Evolutionary conservation across 164 flowering plant genomes (phyloP), one percentile per base, ranked within the genome.

Genomic region (Sedum album): DNA sequence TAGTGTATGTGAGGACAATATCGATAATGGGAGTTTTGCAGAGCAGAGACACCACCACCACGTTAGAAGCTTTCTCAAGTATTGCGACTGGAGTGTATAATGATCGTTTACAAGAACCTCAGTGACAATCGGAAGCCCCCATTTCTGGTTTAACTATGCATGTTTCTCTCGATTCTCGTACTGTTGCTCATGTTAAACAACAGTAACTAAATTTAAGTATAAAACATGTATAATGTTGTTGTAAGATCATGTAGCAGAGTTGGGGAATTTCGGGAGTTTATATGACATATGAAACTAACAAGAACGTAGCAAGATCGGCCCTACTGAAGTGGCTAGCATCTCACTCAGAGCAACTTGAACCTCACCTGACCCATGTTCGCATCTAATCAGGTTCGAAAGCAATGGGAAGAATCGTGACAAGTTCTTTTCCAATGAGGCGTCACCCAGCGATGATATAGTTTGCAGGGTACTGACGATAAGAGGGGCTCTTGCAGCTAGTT

Each of bases 331-430:
- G 67, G 80, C 73, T 9, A 95, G 90, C 89, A 92, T 88, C 48
- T 95, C 88, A 68, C 96, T 85, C 60, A 95, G 78, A 44, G 97
- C 99, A 39, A 82, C 66, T 75, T 88, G 99, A 69, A 95, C 91
- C 71, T 95, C 97, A 46, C 74, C 77, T 9, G 97, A 95, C 20
- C 99, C 99, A 63, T 95, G 99, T 73, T 95, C 97, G 67, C 97
- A 92, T 65, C 97, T 83, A 31, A 95, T 85, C 80, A 95, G 79
- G 73, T 85, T 78, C 6, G 93, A 79, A 8, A 95, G 80, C 25
- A 95, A 79, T 0, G 99, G 99, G 67, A 90, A 95, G 69, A 92
- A 82, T 8, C 41, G 66, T 67, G 77, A 42, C 76, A 95, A 69
- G 77, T 92, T 81, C 78, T 79, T 89, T 80, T 76, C 83, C 68